Conservation (phyloP, 78 protist genomes). For the Dictyostelium purpureum region DNA sequence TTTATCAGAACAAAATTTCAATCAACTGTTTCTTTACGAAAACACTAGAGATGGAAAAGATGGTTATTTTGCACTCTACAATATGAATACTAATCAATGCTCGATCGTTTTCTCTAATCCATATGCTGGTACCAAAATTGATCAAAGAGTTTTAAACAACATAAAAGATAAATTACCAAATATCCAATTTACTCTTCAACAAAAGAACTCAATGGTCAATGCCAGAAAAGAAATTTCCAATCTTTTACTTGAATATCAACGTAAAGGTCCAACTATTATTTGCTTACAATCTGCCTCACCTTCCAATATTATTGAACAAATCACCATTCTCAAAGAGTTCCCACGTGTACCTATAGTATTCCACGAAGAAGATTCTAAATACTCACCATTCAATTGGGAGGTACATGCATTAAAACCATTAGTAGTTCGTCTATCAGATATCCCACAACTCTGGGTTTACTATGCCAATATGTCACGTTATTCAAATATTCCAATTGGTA, state of each 20-base stretch:
- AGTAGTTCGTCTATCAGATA: neutral
- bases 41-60: conserved; percentile 68
- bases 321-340: conserved; percentile 9
- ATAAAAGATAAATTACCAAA: conserved; percentile 24
- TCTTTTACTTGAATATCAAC: neutral
- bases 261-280: conserved; percentile 48
- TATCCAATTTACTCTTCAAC: neutral
- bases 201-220: neutral
- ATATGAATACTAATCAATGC: neutral
- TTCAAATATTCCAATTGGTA: conserved; percentile 90
- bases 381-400: conserved; percentile 71
- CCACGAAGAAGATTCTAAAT: conserved; percentile 35
- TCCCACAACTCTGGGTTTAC: conserved; percentile 12
- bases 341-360: conserved; percentile 18
- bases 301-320: neutral
- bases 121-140: neutral
- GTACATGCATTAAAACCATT: conserved; percentile 55
- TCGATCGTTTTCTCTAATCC: conserved; percentile 44
- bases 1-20: conserved; percentile 10
- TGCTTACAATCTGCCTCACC: neutral
- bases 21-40: conserved; percentile 56
- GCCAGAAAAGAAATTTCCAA: neutral
- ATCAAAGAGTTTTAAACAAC: neutral
- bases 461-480: conserved; percentile 81
- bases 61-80: conserved; percentile 54